Evolutionary conservation across 169 alveolate species (phyloP).

Genomic region (Fabrea salina): DNA sequence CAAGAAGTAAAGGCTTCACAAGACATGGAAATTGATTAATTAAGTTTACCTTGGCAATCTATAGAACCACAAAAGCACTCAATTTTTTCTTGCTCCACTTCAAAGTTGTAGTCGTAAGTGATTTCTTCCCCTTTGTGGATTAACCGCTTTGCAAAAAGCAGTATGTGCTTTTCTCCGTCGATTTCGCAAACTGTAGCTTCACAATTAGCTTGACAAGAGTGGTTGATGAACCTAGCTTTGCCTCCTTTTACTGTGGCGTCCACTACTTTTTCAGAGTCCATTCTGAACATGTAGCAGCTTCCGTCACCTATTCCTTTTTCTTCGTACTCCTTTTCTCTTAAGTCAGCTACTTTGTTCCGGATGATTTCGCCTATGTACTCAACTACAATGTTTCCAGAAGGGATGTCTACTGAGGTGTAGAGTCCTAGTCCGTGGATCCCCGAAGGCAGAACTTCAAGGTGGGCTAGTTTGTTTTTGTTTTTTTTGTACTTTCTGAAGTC

Average conservation of each 20-base stretch:
- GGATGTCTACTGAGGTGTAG: constrained; percentile 85
- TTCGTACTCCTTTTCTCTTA: constrained; percentile 83
- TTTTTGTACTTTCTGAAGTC: constrained; percentile 59
- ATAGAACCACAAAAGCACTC: constrained; percentile 76
- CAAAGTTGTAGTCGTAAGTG: constrained; percentile 93
- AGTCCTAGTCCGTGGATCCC: constrained; percentile 93
- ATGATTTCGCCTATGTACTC: constrained; percentile 95
- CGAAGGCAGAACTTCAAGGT: constrained; percentile 69
- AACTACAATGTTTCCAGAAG: constrained; percentile 92
- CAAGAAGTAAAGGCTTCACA: constrained; percentile 28
- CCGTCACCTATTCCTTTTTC: constrained; percentile 84
- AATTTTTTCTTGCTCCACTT: constrained; percentile 72
- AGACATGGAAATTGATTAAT: constrained; percentile 39
- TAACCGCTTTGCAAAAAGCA: constrained; percentile 91
- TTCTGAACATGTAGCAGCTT: constrained; percentile 91
- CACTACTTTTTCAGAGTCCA: constrained; percentile 91
- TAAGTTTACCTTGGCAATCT: constrained; percentile 74
- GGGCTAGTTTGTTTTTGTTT: constrained; percentile 47
- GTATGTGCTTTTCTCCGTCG: constrained; percentile 91
- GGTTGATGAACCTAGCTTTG: constrained; percentile 95
- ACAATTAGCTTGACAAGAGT: constrained; percentile 88
- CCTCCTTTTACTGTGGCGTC: constrained; percentile 97
- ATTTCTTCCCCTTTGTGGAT: constrained; percentile 95
- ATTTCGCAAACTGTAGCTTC: constrained; percentile 68
- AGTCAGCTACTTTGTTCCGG: constrained; percentile 87